Conservation (phyloP, 2,329 filamentous ascomycete species). For the Xylaria sp. region DNA sequence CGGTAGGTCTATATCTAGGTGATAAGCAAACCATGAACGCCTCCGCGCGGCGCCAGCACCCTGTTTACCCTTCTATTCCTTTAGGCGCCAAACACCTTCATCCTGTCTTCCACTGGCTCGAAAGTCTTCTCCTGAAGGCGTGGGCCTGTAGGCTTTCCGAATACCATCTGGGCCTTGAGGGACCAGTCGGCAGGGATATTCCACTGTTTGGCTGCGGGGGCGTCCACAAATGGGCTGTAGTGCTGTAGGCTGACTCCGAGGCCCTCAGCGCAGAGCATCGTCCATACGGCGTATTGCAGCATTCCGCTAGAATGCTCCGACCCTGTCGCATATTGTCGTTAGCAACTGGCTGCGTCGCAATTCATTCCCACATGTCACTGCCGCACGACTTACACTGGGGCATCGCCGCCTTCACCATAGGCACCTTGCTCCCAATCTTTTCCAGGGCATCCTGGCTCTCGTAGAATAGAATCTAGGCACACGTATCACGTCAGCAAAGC, state of each 20-base stretch:
- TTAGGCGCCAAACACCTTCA: conserved; percentile 25
- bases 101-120: conserved; percentile 26
- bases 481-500: not conserved
- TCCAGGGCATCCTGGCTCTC: conserved; percentile 32
- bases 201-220: conserved; percentile 25
- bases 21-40: conserved; percentile 2
- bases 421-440: not conserved
- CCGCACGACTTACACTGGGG: conserved; percentile 28
- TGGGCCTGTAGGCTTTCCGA: conserved; percentile 27
- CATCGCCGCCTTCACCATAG: conserved; percentile 28
- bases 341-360: not conserved
- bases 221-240: conserved; percentile 28
- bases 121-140: conserved; percentile 16
- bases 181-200: conserved; percentile 31
- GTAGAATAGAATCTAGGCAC: conserved; percentile 31
- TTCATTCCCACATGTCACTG: not conserved
- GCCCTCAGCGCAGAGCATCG: conserved; percentile 32
- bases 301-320: conserved; percentile 32
- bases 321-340: conserved; percentile 12
- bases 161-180: conserved; percentile 34
- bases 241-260: conserved; percentile 31
- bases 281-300: conserved; percentile 32
- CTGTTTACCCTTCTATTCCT: not conserved
- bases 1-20: not conserved
- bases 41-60: not conserved